These are phyloP conservation scores for Thermomucor indicae-seudaticae DNA, from an alignment of 371 early-diverging fungal species.

Conservation along the genomic window DNA sequence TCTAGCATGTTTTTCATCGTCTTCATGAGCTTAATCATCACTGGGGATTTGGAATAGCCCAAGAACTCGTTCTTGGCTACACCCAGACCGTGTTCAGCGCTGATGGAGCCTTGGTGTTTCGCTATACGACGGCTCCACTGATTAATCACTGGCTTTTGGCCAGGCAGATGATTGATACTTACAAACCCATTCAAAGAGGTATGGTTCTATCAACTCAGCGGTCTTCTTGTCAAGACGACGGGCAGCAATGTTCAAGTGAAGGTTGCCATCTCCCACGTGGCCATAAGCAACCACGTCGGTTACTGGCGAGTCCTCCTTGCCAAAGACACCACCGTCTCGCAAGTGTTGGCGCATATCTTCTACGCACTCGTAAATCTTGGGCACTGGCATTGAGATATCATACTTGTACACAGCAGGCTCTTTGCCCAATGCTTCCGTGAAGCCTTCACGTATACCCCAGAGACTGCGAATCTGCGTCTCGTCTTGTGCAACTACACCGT, in stretches of 20 bases:
- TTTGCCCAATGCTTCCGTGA: conserved; percentile 87
- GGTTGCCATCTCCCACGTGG: conserved; percentile 87
- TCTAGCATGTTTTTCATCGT: conserved; percentile 74
- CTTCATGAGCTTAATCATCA: conserved; percentile 71
- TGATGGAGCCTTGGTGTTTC: conserved; percentile 72
- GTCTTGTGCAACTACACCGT: conserved; percentile 92
- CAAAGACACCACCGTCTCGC: conserved; percentile 47
- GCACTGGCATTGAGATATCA: conserved; percentile 86
- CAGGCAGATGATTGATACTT: conserved; percentile 14
- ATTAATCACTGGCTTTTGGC: background rate
- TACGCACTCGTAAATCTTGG: conserved; percentile 82
- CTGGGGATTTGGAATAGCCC: conserved; percentile 59
- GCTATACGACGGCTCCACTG: conserved; percentile 25
- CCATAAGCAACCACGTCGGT: conserved; percentile 88
- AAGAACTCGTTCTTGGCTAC: conserved; percentile 67
- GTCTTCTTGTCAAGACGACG: conserved; percentile 52
- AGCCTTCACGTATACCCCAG: conserved; percentile 92
- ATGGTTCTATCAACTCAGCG: conserved; percentile 83
- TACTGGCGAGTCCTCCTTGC: conserved; percentile 50
- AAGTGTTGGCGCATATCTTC: conserved; percentile 73
- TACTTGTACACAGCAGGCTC: conserved; percentile 90
- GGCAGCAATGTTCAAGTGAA: conserved; percentile 91
- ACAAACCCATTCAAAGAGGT: conserved; percentile 86
- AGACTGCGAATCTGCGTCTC: conserved; percentile 64
- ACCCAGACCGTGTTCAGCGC: conserved; percentile 79